Conservation (phyloP, 192 early-diverging fungal species). For the Gamsiella multidivaricata region DNA sequence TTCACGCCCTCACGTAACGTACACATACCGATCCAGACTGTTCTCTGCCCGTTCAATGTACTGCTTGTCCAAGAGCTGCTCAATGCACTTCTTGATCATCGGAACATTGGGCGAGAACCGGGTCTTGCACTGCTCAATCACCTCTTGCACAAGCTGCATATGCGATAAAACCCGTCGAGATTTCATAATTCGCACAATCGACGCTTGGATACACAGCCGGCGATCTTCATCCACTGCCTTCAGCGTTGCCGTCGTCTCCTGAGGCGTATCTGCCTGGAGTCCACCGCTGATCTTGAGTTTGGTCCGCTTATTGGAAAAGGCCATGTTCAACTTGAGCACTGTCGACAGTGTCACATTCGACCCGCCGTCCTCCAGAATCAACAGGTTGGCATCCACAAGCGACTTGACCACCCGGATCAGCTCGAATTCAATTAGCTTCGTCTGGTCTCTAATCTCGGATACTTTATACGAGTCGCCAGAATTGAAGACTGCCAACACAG, state of each 20-base stretch:
- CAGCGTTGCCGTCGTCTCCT: constrained; percentile 66
- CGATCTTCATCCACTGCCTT: constrained; percentile 84
- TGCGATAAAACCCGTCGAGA: constrained; percentile 74
- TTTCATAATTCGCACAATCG: constrained; percentile 92
- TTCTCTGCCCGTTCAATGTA: constrained; percentile 74
- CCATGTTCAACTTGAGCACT: constrained; percentile 26
- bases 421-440: constrained; percentile 65
- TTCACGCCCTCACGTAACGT: constrained; percentile 62
- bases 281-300: constrained; percentile 80
- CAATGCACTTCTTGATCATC: constrained; percentile 87
- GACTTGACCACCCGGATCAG: constrained; percentile 71
- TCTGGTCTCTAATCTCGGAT: constrained; percentile 66
- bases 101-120: constrained; percentile 78
- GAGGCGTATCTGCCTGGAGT: constrained; percentile 66
- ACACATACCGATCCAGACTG: constrained; percentile 70
- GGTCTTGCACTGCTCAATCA: constrained; percentile 75
- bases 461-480: constrained; percentile 53
- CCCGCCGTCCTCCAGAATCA: constrained; percentile 10
- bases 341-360: constrained; percentile 12
- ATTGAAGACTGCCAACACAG: constrained; percentile 78
- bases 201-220: constrained; percentile 81
- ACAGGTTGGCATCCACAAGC: constrained; percentile 28
- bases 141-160: constrained; percentile 76
- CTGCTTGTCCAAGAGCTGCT: constrained; percentile 86
- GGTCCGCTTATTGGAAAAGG: constrained; percentile 75